phyloP scores from a whole-genome alignment of 768 basidiomycete species.

The Zangia roseola region DNA sequence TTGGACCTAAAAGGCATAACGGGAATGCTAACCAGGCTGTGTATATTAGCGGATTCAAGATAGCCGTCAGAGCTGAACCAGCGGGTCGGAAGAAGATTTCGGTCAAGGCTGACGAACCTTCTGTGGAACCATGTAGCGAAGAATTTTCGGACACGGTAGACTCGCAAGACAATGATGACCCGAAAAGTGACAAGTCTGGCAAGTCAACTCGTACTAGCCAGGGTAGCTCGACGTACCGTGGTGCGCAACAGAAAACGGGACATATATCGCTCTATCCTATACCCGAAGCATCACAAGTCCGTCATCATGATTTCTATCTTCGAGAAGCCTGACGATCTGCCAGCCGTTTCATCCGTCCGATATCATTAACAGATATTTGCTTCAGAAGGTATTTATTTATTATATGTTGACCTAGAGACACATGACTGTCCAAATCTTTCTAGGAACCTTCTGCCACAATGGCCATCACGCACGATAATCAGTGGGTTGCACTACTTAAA shows the following conservation, averaged over 20 bases:
- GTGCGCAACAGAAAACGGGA: background rate
- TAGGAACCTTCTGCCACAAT: conserved; percentile 1
- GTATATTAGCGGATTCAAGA: background rate
- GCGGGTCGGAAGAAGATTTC: background rate
- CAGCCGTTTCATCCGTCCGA: background rate
- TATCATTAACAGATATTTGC: background rate
- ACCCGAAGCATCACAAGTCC: background rate
- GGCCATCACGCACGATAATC: conserved; percentile 3
- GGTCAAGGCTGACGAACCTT: background rate
- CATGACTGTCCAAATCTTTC: too few species aligned
- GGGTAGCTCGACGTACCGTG: background rate
- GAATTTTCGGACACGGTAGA: background rate
- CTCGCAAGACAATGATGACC: background rate
- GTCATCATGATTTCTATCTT: background rate
- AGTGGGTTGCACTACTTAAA: conserved; percentile 1
- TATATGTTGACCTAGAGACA: background rate
- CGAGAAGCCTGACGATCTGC: background rate
- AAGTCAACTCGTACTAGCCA: background rate
- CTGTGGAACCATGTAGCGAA: background rate
- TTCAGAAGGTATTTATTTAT: background rate
- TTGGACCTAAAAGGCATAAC: background rate
- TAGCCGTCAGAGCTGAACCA: background rate
- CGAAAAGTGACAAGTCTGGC: background rate
- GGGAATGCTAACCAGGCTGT: background rate
- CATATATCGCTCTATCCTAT: background rate